A percentile compares a stretch with the other conserved stretches of the same genome.
Conservation (phyloP, 169 alveolate genomes). For the Eimeria acervulina region DNA sequence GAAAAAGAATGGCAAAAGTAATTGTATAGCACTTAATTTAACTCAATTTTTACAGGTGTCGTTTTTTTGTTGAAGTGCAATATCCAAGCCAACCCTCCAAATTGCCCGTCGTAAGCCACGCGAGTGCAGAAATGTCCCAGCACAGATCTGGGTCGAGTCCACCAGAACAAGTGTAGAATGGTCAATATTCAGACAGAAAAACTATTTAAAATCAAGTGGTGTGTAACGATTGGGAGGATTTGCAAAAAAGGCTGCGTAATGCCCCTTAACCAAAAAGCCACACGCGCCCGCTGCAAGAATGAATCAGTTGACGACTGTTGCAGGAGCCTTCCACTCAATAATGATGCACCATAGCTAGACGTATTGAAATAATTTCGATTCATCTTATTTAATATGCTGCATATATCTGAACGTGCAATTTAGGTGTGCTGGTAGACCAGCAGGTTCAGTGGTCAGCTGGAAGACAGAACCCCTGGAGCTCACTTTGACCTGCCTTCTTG, state of each 20-base stretch:
- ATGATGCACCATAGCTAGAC: not conserved
- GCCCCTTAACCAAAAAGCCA: no score
- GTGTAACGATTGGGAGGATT: not conserved
- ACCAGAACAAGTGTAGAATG: not conserved
- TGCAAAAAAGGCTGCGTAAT: not conserved
- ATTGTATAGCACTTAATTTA: not conserved
- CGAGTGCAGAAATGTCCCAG: conserved; percentile 11
- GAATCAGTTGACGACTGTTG: not conserved
- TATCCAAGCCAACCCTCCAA: not conserved
- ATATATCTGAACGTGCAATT: not conserved
- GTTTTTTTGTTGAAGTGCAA: not conserved
- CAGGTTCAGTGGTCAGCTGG: not conserved
- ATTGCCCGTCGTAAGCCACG: not conserved
- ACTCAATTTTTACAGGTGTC: not conserved
- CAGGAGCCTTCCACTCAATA: not conserved
- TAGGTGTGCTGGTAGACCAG: not conserved
- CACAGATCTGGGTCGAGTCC: not conserved
- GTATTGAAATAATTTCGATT: not conserved
- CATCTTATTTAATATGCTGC: not conserved
- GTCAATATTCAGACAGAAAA: not conserved
- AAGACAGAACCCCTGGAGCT: not conserved
- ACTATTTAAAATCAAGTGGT: not conserved
- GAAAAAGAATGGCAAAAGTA: not conserved
- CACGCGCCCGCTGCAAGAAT: not conserved
- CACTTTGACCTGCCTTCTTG: not conserved